phyloP scores from a whole-genome alignment of 2,329 filamentous ascomycete genomes.

The Aspergillus arachidicola region DNA sequence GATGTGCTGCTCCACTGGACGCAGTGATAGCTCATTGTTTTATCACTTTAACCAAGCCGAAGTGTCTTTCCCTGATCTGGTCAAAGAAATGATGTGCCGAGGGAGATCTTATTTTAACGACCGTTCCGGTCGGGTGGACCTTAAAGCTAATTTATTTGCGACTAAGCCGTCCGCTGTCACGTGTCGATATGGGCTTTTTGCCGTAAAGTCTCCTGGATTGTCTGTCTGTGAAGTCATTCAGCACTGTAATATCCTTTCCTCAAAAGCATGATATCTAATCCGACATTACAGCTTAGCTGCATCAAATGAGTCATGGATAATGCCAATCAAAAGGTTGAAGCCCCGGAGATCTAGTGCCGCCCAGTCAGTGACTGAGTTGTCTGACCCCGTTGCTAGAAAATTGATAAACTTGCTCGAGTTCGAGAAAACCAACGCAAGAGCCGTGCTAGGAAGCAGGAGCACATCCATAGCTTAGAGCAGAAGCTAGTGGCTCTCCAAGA shows the following conservation, averaged over 20 bases:
- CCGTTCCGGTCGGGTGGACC: not conserved
- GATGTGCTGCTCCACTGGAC: not conserved
- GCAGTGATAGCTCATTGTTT: not conserved
- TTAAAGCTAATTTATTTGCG: not conserved
- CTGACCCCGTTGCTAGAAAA: conserved; percentile 21
- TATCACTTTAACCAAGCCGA: not conserved
- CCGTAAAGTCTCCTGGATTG: not conserved
- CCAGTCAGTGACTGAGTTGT: conserved; percentile 8
- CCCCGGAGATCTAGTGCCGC: not conserved
- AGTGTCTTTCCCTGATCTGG: not conserved
- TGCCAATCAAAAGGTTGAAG: conserved; percentile 17
- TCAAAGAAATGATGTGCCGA: not conserved
- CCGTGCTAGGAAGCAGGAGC: conserved; percentile 38
- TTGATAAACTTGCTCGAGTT: conserved; percentile 42
- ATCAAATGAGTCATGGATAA: not conserved
- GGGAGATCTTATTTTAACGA: not conserved
- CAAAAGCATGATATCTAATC: not conserved
- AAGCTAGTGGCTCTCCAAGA: conserved; percentile 31
- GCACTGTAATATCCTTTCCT: not conserved
- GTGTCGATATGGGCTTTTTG: not conserved
- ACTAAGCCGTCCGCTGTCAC: not conserved
- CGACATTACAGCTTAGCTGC: not conserved
- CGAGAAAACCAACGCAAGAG: conserved; percentile 44
- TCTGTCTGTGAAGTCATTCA: not conserved
- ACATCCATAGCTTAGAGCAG: conserved; percentile 40